Evolutionary conservation across 306 rosid genomes (phyloP).

Genomic region (Pueraria montana): DNA sequence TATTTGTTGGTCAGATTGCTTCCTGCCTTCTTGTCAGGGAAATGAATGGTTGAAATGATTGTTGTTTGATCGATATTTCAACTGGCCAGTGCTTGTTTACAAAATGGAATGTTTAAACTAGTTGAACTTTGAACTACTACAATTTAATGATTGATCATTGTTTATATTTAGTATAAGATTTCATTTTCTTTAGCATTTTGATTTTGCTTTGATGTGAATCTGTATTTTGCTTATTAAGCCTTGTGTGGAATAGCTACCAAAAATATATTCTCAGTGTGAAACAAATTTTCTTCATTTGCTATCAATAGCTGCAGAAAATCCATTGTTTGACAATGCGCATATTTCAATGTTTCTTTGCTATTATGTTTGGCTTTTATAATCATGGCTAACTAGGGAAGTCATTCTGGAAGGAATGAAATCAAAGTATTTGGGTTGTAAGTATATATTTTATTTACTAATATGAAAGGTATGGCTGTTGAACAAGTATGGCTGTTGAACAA

Average conservation of each 20-base stretch:
- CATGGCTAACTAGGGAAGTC: conserved; percentile 2
- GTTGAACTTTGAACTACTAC: conserved; percentile 5
- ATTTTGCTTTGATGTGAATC: background rate
- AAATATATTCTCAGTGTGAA: background rate
- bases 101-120: conserved; percentile 2
- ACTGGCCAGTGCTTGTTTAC: conserved; percentile 32
- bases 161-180: background rate
- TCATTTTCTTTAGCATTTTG: background rate
- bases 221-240: conserved; percentile 3
- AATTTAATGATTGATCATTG: background rate
- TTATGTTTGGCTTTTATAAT: background rate
- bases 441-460: background rate
- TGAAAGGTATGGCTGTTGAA: background rate
- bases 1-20: conserved; percentile 34
- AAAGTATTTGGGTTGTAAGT: background rate
- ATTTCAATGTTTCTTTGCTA: conserved; percentile 19
- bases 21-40: conserved; percentile 9
- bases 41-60: conserved; percentile 36
- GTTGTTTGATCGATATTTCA: background rate
- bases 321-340: conserved; percentile 15
- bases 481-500: conserved; percentile 3
- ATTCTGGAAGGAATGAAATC: conserved; percentile 23
- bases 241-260: conserved; percentile 7
- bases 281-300: conserved; percentile 1
- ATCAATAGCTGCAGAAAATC: conserved; percentile 14